phyloP scores from a whole-genome alignment of 1,284 basidiomycete species.

The Xerocomus amazonicus region DNA sequence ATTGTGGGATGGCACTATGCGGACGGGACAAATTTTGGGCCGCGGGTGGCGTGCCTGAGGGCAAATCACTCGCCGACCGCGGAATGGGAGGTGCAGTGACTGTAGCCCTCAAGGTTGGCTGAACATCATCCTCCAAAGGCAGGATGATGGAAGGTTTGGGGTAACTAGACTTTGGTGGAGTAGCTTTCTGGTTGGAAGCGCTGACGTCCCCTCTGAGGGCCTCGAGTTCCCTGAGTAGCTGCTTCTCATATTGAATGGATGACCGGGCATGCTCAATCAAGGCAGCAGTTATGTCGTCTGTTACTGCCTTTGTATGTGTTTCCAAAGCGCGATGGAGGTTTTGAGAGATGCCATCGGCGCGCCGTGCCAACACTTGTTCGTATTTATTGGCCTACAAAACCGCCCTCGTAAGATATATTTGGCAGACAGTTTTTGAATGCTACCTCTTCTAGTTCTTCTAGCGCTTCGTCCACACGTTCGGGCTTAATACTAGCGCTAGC shows the following conservation, averaged over 20 bases:
- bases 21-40: conserved; percentile 22
- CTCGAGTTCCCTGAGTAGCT: conserved; percentile 83
- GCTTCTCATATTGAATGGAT: conserved; percentile 86
- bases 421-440: conserved; percentile 11
- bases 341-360: conserved; percentile 86
- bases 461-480: conserved; percentile 86
- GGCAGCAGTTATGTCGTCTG: conserved; percentile 84
- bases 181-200: conserved; percentile 59
- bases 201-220: conserved; percentile 74
- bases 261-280: conserved; percentile 89
- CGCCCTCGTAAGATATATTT: conserved; percentile 10
- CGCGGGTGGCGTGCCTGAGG: conserved; percentile 17
- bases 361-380: conserved; percentile 75
- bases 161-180: conserved; percentile 41
- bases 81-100: conserved; percentile 27
- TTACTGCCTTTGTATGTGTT: conserved; percentile 77
- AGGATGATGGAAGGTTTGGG: conserved; percentile 60
- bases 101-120: conserved; percentile 33
- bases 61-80: conserved; percentile 19
- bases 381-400: conserved; percentile 73
- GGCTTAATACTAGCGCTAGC: conserved; percentile 83
- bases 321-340: conserved; percentile 84
- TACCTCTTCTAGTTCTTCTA: conserved; percentile 93
- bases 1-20: conserved; percentile 36
- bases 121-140: conserved; percentile 59